These are phyloP conservation scores for Bryum argenteum DNA, from an alignment of 225 moss, liverwort and hornwort genomes.

Conservation along the genomic window DNA sequence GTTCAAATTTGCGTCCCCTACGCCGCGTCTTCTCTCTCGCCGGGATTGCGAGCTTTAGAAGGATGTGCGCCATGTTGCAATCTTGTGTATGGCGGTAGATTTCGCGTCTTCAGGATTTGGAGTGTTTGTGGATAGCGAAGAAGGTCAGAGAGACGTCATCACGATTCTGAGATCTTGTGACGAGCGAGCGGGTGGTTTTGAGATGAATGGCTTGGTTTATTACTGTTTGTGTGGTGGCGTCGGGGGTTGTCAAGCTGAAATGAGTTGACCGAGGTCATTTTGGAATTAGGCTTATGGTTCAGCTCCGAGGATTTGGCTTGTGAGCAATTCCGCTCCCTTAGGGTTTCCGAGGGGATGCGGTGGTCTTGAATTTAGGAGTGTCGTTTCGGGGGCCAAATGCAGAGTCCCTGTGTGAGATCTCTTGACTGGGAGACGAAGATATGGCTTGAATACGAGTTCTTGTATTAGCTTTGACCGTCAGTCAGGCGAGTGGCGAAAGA, in stretches of 20 bases:
- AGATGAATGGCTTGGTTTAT: constrained; percentile 8
- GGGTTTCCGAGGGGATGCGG: constrained; percentile 31
- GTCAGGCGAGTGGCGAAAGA: constrained; percentile 11
- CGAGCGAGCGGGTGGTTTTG: constrained; percentile 4
- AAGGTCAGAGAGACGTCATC: neutral
- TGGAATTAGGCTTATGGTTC: constrained; percentile 18
- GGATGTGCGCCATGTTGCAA: neutral
- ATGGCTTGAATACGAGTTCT: constrained; percentile 24
- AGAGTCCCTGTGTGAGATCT: constrained; percentile 25
- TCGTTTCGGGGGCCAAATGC: constrained; percentile 21
- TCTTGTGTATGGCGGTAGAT: constrained; percentile 9
- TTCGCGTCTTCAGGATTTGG: constrained; percentile 4
- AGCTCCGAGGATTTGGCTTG: neutral
- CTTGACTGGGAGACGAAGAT: constrained; percentile 22
- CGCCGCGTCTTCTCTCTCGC: neutral
- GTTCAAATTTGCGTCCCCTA: constrained; percentile 16
- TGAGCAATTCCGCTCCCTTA: constrained; percentile 31
- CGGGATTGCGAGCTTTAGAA: constrained; percentile 2
- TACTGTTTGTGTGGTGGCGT: neutral
- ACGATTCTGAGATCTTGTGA: constrained; percentile 26
- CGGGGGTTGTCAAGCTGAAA: constrained; percentile 10
- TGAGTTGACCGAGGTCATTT: constrained; percentile 8
- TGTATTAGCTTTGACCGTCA: constrained; percentile 1
- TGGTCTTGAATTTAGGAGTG: constrained; percentile 11
- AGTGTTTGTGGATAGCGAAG: constrained; percentile 1